phyloP scores from a whole-genome alignment of 1,284 basidiomycete species.

The Leccinum pallidistipes region DNA sequence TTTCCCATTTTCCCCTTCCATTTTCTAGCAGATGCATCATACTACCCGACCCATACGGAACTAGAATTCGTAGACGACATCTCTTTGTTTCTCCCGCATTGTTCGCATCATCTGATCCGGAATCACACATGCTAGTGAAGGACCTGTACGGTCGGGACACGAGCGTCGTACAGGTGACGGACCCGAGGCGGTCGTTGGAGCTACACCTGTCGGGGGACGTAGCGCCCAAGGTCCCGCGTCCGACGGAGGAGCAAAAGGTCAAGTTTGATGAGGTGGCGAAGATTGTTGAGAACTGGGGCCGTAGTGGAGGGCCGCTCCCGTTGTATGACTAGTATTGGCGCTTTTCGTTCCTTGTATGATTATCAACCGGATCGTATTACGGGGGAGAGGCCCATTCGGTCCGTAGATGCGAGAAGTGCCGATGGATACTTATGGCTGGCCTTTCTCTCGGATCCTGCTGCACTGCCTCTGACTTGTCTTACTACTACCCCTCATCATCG shows the following conservation, averaged over 20 bases:
- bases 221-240: conserved; percentile 51
- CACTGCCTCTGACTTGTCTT: conserved; percentile 2
- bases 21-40: too few species aligned
- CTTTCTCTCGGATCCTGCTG: background rate
- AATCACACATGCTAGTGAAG: too few species aligned
- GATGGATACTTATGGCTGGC: too few species aligned
- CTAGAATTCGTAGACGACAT: too few species aligned
- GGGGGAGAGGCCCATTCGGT: too few species aligned
- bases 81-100: too few species aligned
- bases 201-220: conserved; percentile 46
- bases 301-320: background rate
- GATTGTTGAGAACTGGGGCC: conserved; percentile 56
- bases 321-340: background rate
- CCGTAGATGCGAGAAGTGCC: background rate
- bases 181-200: background rate
- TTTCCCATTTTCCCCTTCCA: too few species aligned
- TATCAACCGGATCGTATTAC: background rate
- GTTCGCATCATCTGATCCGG: too few species aligned
- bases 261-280: conserved; percentile 65
- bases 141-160: conserved; percentile 69
- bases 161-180: conserved; percentile 44
- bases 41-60: too few species aligned
- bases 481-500: too few species aligned
- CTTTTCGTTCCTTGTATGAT: background rate
- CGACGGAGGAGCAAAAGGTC: conserved; percentile 57